phyloP scores from a whole-genome alignment of 2,329 filamentous ascomycete species.

The Chrysosporium keratinophilum region DNA sequence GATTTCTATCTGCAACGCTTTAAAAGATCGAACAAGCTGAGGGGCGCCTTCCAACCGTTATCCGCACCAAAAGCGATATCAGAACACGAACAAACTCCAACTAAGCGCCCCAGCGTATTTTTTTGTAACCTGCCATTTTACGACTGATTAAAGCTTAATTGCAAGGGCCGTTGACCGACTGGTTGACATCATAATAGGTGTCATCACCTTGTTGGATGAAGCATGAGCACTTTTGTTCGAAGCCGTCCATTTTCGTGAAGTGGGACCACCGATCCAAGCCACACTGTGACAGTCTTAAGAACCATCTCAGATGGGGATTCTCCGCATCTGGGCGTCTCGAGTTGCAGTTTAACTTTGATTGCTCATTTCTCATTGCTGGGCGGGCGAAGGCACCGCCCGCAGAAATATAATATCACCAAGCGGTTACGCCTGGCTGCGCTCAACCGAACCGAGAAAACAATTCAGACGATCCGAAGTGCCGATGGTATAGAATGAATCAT shows the following conservation, averaged over 20 bases:
- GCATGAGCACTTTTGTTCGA: neutral
- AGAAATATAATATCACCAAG: neutral
- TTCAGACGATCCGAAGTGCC: neutral
- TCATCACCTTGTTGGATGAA: neutral
- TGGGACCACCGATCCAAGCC: slow-evolving; percentile 1
- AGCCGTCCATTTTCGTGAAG: neutral
- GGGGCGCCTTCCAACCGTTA: neutral
- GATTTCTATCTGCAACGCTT: neutral
- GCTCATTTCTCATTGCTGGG: neutral
- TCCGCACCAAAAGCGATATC: neutral
- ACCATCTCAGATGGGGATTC: neutral
- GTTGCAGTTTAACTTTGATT: slow-evolving; percentile 1
- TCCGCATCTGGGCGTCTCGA: slow-evolving; percentile 5
- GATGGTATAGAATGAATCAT: neutral
- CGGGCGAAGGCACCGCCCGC: neutral
- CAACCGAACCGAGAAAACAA: neutral
- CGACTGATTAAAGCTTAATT: slow-evolving; percentile 1
- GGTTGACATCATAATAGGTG: neutral
- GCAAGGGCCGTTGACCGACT: neutral
- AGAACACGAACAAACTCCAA: neutral
- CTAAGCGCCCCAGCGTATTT: neutral
- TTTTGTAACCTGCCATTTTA: neutral
- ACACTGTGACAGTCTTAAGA: neutral
- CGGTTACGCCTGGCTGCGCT: neutral
- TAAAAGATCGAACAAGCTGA: neutral